A percentile compares a stretch with the other conserved stretches of the same genome.
Evolutionary conservation across 306 rosid species (phyloP).

Genomic region (Acacia crassicarpa): DNA sequence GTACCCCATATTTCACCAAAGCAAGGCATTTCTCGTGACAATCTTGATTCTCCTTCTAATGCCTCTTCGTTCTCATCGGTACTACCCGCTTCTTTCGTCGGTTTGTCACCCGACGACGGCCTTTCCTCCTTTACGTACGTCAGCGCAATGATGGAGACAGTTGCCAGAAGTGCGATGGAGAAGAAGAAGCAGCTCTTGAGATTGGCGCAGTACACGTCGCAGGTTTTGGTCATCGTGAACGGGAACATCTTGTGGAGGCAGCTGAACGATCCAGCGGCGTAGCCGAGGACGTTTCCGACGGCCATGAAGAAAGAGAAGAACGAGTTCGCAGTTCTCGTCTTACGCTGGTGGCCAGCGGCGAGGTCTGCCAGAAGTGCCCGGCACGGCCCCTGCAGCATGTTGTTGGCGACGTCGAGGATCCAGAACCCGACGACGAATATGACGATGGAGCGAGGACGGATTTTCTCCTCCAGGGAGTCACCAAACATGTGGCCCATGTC

Average conservation of each 20-base stretch:
- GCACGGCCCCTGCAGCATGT: conserved; percentile 75
- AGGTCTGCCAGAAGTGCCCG: conserved; percentile 63
- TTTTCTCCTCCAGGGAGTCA: neutral
- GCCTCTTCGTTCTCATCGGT: neutral
- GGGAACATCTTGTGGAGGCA: conserved; percentile 45
- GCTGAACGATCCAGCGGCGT: conserved; percentile 52
- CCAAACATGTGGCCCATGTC: conserved; percentile 59
- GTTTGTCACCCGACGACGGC: neutral
- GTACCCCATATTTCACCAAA: conserved; percentile 39
- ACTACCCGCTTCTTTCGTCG: too few relatives aligned
- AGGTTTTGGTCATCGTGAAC: conserved; percentile 57
- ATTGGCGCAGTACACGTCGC: conserved; percentile 66
- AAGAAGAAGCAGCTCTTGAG: conserved; percentile 77
- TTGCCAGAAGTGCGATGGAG: conserved; percentile 36
- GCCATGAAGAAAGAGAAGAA: conserved; percentile 79
- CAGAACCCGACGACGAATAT: conserved; percentile 60
- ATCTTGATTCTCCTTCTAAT: neutral
- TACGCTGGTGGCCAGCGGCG: conserved; percentile 36
- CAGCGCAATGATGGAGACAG: conserved; percentile 30
- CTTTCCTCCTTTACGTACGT: conserved; percentile 35
- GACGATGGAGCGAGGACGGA: conserved; percentile 43
- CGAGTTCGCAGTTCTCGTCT: conserved; percentile 40
- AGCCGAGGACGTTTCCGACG: conserved; percentile 63
- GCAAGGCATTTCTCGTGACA: conserved; percentile 13
- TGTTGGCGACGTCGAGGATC: conserved; percentile 70